Conservation (phyloP, 495 filamentous ascomycete genomes). For the Xylaria acuta region DNA sequence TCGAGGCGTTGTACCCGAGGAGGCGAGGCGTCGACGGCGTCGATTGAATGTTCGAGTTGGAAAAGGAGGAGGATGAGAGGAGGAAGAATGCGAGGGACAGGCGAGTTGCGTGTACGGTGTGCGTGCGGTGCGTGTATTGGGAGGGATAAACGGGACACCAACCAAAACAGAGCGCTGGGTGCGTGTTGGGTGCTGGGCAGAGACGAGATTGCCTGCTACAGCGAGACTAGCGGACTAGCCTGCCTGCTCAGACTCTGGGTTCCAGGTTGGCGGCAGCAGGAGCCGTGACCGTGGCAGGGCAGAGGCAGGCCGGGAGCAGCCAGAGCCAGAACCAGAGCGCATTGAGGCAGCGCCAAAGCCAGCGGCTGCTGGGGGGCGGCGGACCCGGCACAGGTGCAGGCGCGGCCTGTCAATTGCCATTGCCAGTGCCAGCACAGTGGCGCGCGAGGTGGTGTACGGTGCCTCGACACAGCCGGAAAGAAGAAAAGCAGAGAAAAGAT, state of each 20-base stretch:
- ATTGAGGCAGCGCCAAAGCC: constrained; percentile 11
- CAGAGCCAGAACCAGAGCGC: constrained; percentile 7
- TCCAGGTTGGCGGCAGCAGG: neutral
- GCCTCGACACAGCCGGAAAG: neutral
- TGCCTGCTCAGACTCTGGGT: constrained; percentile 1
- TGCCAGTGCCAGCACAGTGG: constrained; percentile 17
- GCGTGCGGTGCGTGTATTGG: constrained; percentile 37
- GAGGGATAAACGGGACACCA: constrained; percentile 43
- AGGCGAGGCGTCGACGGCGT: constrained; percentile 31
- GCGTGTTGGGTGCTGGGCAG: constrained; percentile 21
- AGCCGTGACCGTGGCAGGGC: constrained; percentile 1
- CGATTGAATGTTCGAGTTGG: constrained; percentile 35
- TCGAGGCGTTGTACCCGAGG: constrained; percentile 32
- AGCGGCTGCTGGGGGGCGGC: constrained; percentile 19
- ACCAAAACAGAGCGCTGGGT: constrained; percentile 34
- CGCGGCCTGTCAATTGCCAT: constrained; percentile 3
- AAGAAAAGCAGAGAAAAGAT: constrained; percentile 5
- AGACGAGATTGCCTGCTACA: constrained; percentile 29
- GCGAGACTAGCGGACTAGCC: constrained; percentile 9
- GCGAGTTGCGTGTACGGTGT: constrained; percentile 32
- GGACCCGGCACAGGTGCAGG: constrained; percentile 14
- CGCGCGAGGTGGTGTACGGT: neutral
- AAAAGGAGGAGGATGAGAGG: constrained; percentile 40
- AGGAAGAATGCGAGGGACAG: constrained; percentile 27
- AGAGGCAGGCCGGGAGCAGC: constrained; percentile 7